Evolutionary conservation across 2,329 filamentous ascomycete genomes (phyloP).

Genomic region (Diaporthe amygdali): DNA sequence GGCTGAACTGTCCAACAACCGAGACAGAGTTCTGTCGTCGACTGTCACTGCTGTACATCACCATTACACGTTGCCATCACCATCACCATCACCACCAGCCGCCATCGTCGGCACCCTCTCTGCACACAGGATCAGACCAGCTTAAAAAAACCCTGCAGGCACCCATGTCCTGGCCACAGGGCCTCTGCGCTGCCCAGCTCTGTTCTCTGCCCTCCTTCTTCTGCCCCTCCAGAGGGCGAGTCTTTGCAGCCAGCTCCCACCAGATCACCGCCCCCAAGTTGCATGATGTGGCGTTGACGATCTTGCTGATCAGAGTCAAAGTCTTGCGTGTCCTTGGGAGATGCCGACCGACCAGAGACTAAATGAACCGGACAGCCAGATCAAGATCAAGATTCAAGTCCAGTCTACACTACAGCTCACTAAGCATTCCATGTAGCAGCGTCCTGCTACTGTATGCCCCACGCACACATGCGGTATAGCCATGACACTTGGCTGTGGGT

Average conservation of each 20-base stretch:
- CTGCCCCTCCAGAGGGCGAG: too few species aligned
- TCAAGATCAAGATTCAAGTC: neutral
- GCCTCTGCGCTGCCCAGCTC: constrained; percentile 2
- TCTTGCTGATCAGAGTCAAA: constrained; percentile 10
- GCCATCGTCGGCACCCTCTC: neutral
- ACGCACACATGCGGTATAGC: neutral
- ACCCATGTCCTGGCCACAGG: constrained; percentile 2
- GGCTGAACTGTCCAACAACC: too few species aligned
- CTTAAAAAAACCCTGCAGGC: neutral
- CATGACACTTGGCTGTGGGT: neutral
- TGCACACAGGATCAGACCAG: neutral
- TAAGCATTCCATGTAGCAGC: neutral
- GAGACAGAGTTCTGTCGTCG: neutral
- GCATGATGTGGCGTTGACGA: constrained; percentile 13
- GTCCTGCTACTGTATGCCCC: neutral
- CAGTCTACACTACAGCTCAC: neutral
- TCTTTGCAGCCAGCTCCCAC: neutral
- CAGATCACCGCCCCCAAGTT: constrained; percentile 15
- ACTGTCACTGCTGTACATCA: neutral
- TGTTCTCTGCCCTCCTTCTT: neutral
- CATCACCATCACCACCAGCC: neutral
- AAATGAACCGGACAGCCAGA: too few species aligned
- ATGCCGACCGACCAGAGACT: neutral
- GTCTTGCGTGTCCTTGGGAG: constrained; percentile 1
- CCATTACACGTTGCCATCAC: too few species aligned